phyloP scores from a whole-genome alignment of 495 filamentous ascomycete species.

The Pseudoneurospora amorphoporcata region DNA sequence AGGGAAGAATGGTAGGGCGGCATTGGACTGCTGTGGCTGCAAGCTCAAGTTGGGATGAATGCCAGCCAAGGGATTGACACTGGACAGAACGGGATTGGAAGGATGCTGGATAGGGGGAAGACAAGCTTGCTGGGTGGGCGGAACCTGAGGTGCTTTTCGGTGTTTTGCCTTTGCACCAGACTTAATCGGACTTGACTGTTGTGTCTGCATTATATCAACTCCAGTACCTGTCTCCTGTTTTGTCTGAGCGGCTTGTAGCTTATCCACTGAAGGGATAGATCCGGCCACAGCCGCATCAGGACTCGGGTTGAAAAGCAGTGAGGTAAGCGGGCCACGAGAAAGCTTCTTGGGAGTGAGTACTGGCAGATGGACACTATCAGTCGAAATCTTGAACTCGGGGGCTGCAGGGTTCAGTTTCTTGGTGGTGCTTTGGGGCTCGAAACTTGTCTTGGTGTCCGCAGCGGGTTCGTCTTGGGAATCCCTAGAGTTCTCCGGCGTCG shows the following conservation, averaged over 20 bases:
- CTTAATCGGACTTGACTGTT: neutral
- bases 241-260: neutral
- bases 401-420: constrained; percentile 21
- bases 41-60: neutral
- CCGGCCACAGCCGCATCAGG: neutral
- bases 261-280: neutral
- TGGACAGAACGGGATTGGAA: neutral
- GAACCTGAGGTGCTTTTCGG: neutral
- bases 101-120: neutral
- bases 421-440: neutral
- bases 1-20: neutral
- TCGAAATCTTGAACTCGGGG: constrained; percentile 17
- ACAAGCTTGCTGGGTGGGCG: neutral
- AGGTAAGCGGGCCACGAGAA: constrained; percentile 11
- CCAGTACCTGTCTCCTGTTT: neutral
- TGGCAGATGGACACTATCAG: neutral
- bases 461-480: neutral
- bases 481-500: neutral
- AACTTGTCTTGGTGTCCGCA: neutral
- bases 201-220: neutral
- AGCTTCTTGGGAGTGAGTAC: constrained; percentile 12
- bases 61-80: neutral
- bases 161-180: neutral
- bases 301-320: neutral
- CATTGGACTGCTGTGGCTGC: neutral